Conservation (phyloP, 352 stramenopile species). For the Phytophthora aleatoria region DNA sequence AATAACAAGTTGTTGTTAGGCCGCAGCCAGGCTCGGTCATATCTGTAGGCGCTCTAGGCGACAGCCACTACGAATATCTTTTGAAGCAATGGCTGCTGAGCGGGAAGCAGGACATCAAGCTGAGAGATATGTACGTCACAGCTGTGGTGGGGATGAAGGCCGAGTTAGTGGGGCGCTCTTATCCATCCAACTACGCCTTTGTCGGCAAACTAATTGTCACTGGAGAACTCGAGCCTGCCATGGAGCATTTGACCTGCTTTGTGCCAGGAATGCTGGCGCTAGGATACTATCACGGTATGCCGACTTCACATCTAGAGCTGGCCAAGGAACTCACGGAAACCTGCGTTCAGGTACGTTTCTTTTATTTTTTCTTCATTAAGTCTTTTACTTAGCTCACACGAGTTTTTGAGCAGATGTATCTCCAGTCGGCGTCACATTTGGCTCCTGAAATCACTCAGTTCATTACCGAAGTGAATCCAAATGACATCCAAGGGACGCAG, state of each 20-base stretch:
- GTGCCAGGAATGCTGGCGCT: slow-evolving; percentile 84
- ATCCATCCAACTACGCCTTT: slow-evolving; percentile 46
- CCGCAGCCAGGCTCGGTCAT: slow-evolving; percentile 26
- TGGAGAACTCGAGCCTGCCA: slow-evolving; percentile 39
- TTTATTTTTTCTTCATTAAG: neutral
- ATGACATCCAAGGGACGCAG: slow-evolving; percentile 2
- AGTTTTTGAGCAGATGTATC: slow-evolving; percentile 66
- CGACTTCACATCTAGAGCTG: slow-evolving; percentile 56
- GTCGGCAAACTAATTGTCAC: slow-evolving; percentile 43
- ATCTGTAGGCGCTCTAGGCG: slow-evolving; percentile 61
- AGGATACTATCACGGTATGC: slow-evolving; percentile 60
- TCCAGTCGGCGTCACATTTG: slow-evolving; percentile 53
- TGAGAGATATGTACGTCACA: slow-evolving; percentile 58
- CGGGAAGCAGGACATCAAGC: slow-evolving; percentile 49
- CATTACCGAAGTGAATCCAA: slow-evolving; percentile 21
- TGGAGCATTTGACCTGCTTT: slow-evolving; percentile 92
- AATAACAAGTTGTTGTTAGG: slow-evolving; percentile 4
- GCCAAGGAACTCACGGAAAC: slow-evolving; percentile 74
- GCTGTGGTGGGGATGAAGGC: slow-evolving; percentile 57
- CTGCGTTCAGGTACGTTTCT: slow-evolving; percentile 59
- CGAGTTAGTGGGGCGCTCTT: slow-evolving; percentile 44
- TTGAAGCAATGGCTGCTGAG: slow-evolving; percentile 76
- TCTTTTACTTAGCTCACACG: neutral
- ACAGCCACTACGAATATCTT: slow-evolving; percentile 82
- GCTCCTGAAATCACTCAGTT: slow-evolving; percentile 81